phyloP scores from a whole-genome alignment of 1,284 basidiomycete genomes.

The Cryptococcus sp. region DNA sequence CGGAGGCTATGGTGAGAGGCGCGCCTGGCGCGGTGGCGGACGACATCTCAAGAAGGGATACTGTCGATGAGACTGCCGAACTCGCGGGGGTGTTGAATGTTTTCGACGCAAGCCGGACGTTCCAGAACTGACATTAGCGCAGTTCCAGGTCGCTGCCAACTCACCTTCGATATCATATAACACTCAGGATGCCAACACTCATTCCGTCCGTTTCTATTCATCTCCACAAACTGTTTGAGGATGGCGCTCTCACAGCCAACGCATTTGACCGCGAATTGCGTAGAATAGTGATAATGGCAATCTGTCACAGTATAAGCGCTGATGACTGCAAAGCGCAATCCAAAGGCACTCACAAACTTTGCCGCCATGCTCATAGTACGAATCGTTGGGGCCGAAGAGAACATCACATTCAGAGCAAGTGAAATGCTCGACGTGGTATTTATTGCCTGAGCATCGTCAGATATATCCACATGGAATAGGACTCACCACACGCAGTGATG shows the following conservation, averaged over 20 bases:
- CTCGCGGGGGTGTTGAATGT: constrained; percentile 56
- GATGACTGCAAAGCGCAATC: constrained; percentile 16
- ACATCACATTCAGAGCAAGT: constrained; percentile 96
- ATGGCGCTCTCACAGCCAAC: constrained; percentile 98
- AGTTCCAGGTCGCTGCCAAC: constrained; percentile 18
- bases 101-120: constrained; percentile 89
- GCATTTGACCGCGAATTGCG: constrained; percentile 96
- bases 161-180: constrained; percentile 98
- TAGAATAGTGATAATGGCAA: constrained; percentile 98
- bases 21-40: constrained; percentile 20
- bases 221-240: constrained; percentile 98
- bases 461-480: not conserved
- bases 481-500: constrained; percentile 97
- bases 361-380: constrained; percentile 97
- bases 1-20: constrained; percentile 15
- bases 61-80: constrained; percentile 58
- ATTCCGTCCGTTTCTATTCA: constrained; percentile 95
- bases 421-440: constrained; percentile 99
- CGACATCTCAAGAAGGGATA: constrained; percentile 48
- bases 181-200: constrained; percentile 99
- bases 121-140: constrained; percentile 77
- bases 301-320: constrained; percentile 48
- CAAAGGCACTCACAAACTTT: constrained; percentile 66
- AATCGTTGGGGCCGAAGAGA: constrained; percentile 96
- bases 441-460: constrained; percentile 69